phyloP scores from a whole-genome alignment of 768 basidiomycete species.

The Leccinum pellstonianum region DNA sequence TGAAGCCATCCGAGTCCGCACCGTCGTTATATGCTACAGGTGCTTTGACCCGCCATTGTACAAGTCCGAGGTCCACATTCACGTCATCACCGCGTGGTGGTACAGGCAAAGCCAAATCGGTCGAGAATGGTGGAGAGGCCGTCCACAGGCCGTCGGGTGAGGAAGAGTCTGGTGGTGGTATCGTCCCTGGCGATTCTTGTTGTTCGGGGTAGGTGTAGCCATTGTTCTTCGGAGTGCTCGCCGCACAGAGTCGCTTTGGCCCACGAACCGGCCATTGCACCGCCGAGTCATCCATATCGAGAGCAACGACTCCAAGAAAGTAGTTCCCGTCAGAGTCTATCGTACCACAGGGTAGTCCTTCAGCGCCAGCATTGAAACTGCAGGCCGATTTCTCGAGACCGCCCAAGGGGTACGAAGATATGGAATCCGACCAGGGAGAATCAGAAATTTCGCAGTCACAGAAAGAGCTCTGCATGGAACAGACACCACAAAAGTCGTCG shows the following conservation, averaged over 20 bases:
- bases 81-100: neutral
- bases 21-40: neutral
- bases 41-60: slow-evolving; percentile 1
- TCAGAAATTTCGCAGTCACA: slow-evolving; percentile 8
- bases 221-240: slow-evolving; percentile 11
- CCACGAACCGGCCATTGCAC: neutral
- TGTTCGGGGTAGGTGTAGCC: neutral
- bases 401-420: neutral
- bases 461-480: neutral
- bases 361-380: neutral
- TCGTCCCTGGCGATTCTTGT: slow-evolving; percentile 6
- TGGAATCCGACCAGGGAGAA: slow-evolving; percentile 8
- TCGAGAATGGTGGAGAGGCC: neutral
- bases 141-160: slow-evolving; percentile 12
- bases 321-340: neutral
- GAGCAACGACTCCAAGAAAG: neutral
- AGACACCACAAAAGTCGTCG: slow-evolving; percentile 8
- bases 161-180: slow-evolving; percentile 24
- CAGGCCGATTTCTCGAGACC: neutral
- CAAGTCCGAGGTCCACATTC: slow-evolving; percentile 5
- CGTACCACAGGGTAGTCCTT: neutral
- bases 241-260: neutral
- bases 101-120: neutral
- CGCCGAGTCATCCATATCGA: neutral
- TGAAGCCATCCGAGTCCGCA: neutral